phyloP scores from a whole-genome alignment of 2,329 filamentous ascomycete genomes.

The Ophiostoma populinum region DNA sequence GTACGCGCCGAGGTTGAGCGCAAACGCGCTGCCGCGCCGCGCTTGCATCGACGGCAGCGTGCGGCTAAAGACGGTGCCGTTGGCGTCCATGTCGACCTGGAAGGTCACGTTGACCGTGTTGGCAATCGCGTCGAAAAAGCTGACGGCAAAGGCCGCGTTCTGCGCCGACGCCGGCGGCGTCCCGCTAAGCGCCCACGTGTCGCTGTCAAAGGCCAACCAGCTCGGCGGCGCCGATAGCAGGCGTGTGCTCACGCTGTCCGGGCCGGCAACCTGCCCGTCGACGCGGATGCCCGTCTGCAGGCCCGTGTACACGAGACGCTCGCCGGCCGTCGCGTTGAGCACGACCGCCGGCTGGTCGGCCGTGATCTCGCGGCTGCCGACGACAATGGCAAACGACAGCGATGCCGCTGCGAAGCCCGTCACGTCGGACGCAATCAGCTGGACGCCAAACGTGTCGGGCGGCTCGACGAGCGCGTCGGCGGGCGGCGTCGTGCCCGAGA shows the following conservation, averaged over 20 bases:
- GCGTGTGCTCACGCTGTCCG: slow-evolving; percentile 20
- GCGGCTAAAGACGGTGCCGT: slow-evolving; percentile 21
- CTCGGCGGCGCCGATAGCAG: slow-evolving; percentile 36
- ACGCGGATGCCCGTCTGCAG: slow-evolving; percentile 36
- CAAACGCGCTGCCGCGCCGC: slow-evolving; percentile 23
- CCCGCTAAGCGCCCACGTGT: slow-evolving; percentile 45
- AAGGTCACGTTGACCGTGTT: slow-evolving; percentile 42
- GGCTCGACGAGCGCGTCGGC: slow-evolving; percentile 44
- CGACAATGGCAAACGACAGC: slow-evolving; percentile 50
- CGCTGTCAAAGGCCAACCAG: slow-evolving; percentile 52
- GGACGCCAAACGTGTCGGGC: slow-evolving; percentile 55
- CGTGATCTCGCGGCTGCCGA: slow-evolving; percentile 52
- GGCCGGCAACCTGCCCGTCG: slow-evolving; percentile 33
- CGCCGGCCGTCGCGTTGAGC: slow-evolving; percentile 38
- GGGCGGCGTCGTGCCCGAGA: slow-evolving; percentile 53
- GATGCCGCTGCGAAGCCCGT: slow-evolving; percentile 56
- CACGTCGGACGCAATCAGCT: slow-evolving; percentile 62
- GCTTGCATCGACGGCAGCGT: slow-evolving; percentile 23
- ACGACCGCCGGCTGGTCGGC: slow-evolving; percentile 39
- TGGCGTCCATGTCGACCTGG: slow-evolving; percentile 15
- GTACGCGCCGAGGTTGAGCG: slow-evolving; percentile 25
- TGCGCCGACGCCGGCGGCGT: slow-evolving; percentile 40
- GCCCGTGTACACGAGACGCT: slow-evolving; percentile 32
- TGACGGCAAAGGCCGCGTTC: slow-evolving; percentile 45
- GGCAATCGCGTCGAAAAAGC: slow-evolving; percentile 38